These are phyloP conservation scores for Lecanoromycetidae sp. DNA, from an alignment of 2,329 filamentous ascomycete genomes.

Conservation along the genomic window DNA sequence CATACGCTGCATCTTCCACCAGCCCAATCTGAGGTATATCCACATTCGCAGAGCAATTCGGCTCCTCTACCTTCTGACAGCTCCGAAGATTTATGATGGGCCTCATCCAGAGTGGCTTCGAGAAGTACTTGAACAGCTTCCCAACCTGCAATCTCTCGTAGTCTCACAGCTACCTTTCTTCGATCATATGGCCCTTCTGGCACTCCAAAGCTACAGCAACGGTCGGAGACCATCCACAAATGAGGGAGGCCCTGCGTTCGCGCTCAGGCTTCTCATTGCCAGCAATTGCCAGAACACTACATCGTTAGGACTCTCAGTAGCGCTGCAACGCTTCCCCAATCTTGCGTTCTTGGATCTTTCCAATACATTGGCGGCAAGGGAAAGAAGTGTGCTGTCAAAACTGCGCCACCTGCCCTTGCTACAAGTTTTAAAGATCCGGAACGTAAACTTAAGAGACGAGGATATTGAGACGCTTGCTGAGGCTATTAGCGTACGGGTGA, in stretches of 20 bases:
- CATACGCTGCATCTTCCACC: slow-evolving; percentile 51
- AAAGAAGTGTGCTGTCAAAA: slow-evolving; percentile 36
- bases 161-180: slow-evolving; percentile 50
- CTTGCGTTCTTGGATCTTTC: slow-evolving; percentile 49
- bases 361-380: slow-evolving; percentile 38
- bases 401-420: slow-evolving; percentile 37
- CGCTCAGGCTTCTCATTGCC: slow-evolving; percentile 44
- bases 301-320: slow-evolving; percentile 39
- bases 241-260: slow-evolving; percentile 26
- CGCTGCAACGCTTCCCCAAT: slow-evolving; percentile 40
- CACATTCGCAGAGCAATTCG: too few relatives aligned
- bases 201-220: slow-evolving; percentile 27
- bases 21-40: slow-evolving; percentile 40
- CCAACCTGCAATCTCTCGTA: slow-evolving; percentile 47
- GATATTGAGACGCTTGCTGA: slow-evolving; percentile 42
- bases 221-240: not conserved
- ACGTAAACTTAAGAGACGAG: slow-evolving; percentile 41
- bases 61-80: not conserved
- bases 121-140: slow-evolving; percentile 46
- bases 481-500: slow-evolving; percentile 40
- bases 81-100: slow-evolving; percentile 40
- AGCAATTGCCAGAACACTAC: slow-evolving; percentile 48
- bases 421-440: slow-evolving; percentile 45
- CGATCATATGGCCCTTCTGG: slow-evolving; percentile 45
- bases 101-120: slow-evolving; percentile 47